Evolutionary conservation across 768 basidiomycete species (phyloP).

Genomic region (Lactarius quietus): DNA sequence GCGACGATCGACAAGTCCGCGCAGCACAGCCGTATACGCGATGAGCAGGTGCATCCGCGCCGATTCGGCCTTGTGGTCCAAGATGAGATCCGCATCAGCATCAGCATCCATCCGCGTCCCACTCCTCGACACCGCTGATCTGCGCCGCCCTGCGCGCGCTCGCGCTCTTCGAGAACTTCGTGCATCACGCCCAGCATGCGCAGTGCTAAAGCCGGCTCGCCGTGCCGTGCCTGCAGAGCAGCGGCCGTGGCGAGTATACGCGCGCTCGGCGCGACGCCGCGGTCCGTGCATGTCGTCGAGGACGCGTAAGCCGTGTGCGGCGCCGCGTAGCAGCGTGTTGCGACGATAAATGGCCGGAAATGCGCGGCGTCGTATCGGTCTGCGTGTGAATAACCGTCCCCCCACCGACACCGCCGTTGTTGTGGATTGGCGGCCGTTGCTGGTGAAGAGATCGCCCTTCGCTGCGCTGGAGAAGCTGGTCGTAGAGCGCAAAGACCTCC

Average conservation of each 20-base stretch:
- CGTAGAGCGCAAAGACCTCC: slow-evolving; percentile 42
- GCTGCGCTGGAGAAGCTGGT: slow-evolving; percentile 34
- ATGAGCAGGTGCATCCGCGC: neutral
- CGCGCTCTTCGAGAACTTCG: neutral
- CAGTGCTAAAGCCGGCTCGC: slow-evolving; percentile 37
- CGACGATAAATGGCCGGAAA: slow-evolving; percentile 54
- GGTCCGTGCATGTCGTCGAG: slow-evolving; percentile 50
- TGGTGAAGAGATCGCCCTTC: neutral
- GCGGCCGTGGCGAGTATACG: slow-evolving; percentile 52
- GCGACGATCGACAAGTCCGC: slow-evolving; percentile 11
- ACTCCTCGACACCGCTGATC: neutral
- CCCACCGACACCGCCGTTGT: neutral
- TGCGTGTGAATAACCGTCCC: neutral
- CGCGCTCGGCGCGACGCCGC: slow-evolving; percentile 44
- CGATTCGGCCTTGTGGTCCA: neutral
- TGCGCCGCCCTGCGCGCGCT: neutral
- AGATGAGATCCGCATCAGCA: no score
- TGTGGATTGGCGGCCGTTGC: neutral
- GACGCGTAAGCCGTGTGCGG: slow-evolving; percentile 38
- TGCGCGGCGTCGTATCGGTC: slow-evolving; percentile 34
- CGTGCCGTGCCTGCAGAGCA: slow-evolving; percentile 42
- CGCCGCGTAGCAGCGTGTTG: slow-evolving; percentile 36
- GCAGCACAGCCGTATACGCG: slow-evolving; percentile 11
- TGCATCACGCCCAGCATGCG: slow-evolving; percentile 35
- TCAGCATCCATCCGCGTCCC: neutral